Base-by-base conservation (phyloP, 805 yeast species). In the Yarrowia osloensis region DNA sequence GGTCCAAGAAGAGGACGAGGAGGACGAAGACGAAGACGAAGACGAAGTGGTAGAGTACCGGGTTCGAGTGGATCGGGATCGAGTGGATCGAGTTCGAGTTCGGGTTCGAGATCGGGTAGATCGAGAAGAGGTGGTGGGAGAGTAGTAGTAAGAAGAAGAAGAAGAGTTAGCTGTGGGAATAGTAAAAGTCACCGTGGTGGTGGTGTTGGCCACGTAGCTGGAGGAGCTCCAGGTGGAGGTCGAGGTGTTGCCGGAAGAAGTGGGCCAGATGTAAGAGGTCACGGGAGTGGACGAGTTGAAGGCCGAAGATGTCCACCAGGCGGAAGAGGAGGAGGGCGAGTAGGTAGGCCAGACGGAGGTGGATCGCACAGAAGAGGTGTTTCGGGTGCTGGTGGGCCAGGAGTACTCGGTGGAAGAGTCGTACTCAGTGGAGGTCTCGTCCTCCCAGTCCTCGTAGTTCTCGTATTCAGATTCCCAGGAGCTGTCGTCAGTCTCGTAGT, bases 261-360 rank as follows among this genome's bases (percentile, higher is more conserved):
- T 12, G 17, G 44, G 61, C 61, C 61, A 54, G 33, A 54, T 54
- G 44, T 54, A 54, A 13, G 61, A 54, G 4, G 61, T 50, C 57
- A 50, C 57, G 5, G 57, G 57, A 11, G 57, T 50, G 40, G 57
- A 50, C 12, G 57, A 50, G 40, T 50, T 50, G 28, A 9, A 35
- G 22, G 44, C 42, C n/a, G 46, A 40, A 40, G 54, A 49, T 7
- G 55, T 49, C 39, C 39, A 49, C 39, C 39, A 21, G 26, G 37
- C 7, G n/a, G 24, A 29, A 49, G 55, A 47, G n/a, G 39, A 33
- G 11, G 50, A 26, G n/a, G 54, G 31, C 29, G 29, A 28, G n/a
- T n/a, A n/a, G 7, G 7, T 28, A 11, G 31, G 31, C 31, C 31
- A 28, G 31, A 8, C 6, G 7, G 31, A 3, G 7, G 57, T 11